Conservation (phyloP, 352 stramenopile genomes). For the Albugo candida region DNA sequence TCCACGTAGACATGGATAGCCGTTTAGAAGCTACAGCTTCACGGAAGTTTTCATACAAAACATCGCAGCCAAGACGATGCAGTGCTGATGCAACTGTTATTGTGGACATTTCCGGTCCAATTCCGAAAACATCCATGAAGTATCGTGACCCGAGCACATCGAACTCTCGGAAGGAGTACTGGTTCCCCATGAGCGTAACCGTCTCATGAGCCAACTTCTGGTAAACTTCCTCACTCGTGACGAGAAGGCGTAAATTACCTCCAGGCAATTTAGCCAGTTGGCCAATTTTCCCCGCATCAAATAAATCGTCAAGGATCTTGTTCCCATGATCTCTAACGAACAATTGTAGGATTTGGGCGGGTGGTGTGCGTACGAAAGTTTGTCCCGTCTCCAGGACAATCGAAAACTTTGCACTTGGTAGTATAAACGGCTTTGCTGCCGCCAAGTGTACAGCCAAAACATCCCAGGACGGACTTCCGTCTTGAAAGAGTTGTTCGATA, state of each 20-base stretch:
- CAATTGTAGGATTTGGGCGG: conserved; percentile 1
- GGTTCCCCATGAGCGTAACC: conserved; percentile 1
- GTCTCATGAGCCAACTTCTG: neutral
- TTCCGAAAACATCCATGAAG: conserved; percentile 3
- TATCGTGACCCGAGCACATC: conserved; percentile 2
- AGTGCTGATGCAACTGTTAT: too few relatives aligned
- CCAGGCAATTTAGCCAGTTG: conserved; percentile 1
- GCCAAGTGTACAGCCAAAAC: neutral
- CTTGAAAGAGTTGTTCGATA: conserved; percentile 2
- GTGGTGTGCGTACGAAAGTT: conserved; percentile 1
- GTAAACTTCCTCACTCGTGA: conserved; percentile 1
- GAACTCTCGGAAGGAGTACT: conserved; percentile 5
- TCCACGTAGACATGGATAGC: too few relatives aligned
- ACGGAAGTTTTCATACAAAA: too few relatives aligned
- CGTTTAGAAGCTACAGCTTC: too few relatives aligned
- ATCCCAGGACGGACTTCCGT: neutral
- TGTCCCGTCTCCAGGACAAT: conserved; percentile 1
- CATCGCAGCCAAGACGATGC: too few relatives aligned
- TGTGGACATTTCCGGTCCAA: neutral
- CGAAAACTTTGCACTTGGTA: neutral
- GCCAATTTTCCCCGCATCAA: neutral
- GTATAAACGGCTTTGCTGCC: too few relatives aligned
- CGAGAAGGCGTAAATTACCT: conserved; percentile 1
- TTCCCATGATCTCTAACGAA: conserved; percentile 2
- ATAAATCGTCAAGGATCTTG: conserved; percentile 1